phyloP scores from a whole-genome alignment of 176 grass and related monocot genomes.

The Carex parvula region DNA sequence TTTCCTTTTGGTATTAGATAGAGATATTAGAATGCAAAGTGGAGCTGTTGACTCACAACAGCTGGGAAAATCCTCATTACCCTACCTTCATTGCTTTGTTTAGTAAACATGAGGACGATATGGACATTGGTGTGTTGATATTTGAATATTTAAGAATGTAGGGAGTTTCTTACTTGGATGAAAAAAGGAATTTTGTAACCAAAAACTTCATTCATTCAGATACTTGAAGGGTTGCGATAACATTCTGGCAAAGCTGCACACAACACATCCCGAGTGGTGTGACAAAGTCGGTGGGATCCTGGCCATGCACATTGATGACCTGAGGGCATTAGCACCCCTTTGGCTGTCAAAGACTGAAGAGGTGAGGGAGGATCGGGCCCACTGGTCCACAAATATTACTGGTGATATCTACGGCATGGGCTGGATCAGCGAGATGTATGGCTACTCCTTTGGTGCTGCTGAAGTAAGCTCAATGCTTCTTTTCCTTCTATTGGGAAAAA shows the following conservation, averaged over 20 bases:
- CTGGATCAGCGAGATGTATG: constrained; percentile 99
- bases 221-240: constrained; percentile 97
- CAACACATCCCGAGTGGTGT: constrained; percentile 87
- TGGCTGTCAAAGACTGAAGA: constrained; percentile 99
- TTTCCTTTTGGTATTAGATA: neutral
- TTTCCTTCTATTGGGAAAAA: neutral
- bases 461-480: constrained; percentile 61
- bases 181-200: neutral
- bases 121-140: neutral
- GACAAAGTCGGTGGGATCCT: constrained; percentile 95
- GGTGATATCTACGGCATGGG: constrained; percentile 96
- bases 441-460: constrained; percentile 92
- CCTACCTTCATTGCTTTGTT: neutral
- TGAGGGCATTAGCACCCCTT: constrained; percentile 72
- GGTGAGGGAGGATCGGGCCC: constrained; percentile 77
- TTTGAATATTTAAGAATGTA: neutral
- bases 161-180: neutral
- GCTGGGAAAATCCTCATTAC: neutral
- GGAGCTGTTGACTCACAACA: neutral
- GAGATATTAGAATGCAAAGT: constrained; percentile 6
- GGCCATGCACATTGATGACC: constrained; percentile 84
- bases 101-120: neutral
- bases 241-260: constrained; percentile 85
- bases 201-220: constrained; percentile 27
- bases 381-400: constrained; percentile 96